phyloP scores from a whole-genome alignment of 371 early-diverging fungal genomes.

The Mortierella sp. region DNA sequence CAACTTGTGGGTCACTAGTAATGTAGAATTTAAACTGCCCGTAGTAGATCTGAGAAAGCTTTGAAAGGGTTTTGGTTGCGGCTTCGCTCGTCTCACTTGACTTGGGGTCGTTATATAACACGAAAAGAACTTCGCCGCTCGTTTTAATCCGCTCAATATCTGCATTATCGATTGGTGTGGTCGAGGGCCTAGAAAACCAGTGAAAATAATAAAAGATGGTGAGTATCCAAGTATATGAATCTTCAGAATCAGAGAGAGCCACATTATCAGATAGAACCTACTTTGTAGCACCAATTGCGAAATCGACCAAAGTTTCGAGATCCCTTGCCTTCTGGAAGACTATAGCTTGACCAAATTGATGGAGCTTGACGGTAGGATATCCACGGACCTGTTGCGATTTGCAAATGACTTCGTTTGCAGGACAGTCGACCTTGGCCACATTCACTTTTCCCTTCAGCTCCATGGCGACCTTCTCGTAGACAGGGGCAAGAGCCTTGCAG shows the following conservation, averaged over 20 bases:
- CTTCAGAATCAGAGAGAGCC: neutral
- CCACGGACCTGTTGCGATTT: constrained; percentile 73
- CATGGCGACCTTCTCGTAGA: constrained; percentile 78
- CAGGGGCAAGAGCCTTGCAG: constrained; percentile 86
- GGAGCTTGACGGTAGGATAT: constrained; percentile 87
- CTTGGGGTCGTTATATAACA: constrained; percentile 23
- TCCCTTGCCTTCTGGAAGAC: constrained; percentile 71
- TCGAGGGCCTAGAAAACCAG: constrained; percentile 18
- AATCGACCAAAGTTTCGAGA: constrained; percentile 62
- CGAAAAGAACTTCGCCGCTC: constrained; percentile 22
- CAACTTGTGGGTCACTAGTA: constrained; percentile 23
- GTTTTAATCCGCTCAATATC: constrained; percentile 15
- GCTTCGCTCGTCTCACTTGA: constrained; percentile 8
- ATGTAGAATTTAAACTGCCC: constrained; percentile 28
- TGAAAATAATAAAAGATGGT: neutral
- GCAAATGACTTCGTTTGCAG: constrained; percentile 67
- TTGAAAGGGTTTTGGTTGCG: constrained; percentile 25
- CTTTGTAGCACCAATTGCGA: constrained; percentile 61
- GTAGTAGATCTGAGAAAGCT: constrained; percentile 45
- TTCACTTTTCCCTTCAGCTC: constrained; percentile 77
- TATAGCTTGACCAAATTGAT: constrained; percentile 61
- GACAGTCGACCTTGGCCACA: constrained; percentile 90
- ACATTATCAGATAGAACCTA: constrained; percentile 8
- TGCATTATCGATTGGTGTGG: constrained; percentile 15
- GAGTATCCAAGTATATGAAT: neutral